Percentiles rank a stretch among this genome's conserved stretches.
These are phyloP conservation scores for Mycena olivaceomarginata DNA, from an alignment of 768 basidiomycete species.

Conservation along the genomic window DNA sequence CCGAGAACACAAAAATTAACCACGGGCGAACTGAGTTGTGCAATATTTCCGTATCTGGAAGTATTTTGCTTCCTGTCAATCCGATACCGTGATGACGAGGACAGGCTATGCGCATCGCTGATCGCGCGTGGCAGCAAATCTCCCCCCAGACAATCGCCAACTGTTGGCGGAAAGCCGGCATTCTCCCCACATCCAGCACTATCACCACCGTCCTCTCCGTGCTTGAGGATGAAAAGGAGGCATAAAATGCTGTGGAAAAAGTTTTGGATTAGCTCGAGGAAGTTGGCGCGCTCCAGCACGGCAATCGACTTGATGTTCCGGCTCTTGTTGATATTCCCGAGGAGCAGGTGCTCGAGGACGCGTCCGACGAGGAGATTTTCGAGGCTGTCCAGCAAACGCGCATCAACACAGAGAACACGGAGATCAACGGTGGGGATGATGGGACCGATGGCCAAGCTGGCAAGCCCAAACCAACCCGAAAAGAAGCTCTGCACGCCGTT, in stretches of 20 bases:
- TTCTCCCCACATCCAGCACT: slow-evolving; percentile 31
- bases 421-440: no score
- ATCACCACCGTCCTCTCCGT: background rate
- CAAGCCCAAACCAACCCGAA: no score
- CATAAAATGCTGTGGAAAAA: background rate
- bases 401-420: no score
- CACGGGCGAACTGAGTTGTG: no score
- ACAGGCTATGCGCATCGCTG: slow-evolving; percentile 59
- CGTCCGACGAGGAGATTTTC: background rate
- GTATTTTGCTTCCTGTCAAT: no score
- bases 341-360: background rate
- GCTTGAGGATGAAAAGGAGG: background rate
- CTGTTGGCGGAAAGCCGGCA: slow-evolving; percentile 61
- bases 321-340: background rate
- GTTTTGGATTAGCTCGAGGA: background rate
- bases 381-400: no score
- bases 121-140: slow-evolving; percentile 57
- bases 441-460: no score
- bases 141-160: slow-evolving; percentile 56
- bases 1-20: no score
- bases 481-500: no score
- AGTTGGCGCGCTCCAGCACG: background rate
- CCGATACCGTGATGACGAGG: no score
- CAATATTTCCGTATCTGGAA: no score
- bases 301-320: no score